Evolutionary conservation across 768 basidiomycete genomes (phyloP).

Genomic region (Amanita phalloides): DNA sequence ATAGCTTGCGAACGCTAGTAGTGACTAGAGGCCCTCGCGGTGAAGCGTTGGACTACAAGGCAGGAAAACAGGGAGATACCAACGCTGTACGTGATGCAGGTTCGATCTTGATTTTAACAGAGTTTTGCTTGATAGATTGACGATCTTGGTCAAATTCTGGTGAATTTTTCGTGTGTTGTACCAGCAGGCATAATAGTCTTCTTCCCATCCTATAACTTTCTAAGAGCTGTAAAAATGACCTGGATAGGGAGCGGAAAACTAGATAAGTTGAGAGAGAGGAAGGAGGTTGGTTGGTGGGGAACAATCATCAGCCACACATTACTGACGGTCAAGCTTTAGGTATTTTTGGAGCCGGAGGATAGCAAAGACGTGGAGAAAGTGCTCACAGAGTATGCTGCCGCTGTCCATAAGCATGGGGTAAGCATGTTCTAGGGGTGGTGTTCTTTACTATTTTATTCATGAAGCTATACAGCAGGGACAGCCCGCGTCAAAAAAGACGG

Average conservation of each 20-base stretch:
- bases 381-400: constrained; percentile 60
- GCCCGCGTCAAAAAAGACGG: constrained; percentile 28
- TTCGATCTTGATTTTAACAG: background rate
- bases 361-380: constrained; percentile 61
- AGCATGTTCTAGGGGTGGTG: background rate
- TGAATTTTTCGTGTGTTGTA: constrained; percentile 70
- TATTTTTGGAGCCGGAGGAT: constrained; percentile 85
- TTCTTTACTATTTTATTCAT: background rate
- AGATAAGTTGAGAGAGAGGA: constrained; percentile 54
- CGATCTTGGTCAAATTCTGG: constrained; percentile 75
- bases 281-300: constrained; percentile 40
- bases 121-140: constrained; percentile 37
- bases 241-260: constrained; percentile 62
- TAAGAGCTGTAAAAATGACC: constrained; percentile 49
- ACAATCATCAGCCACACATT: background rate
- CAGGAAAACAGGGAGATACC: constrained; percentile 56
- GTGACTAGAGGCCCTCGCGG: constrained; percentile 69
- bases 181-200: constrained; percentile 91
- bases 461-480: constrained; percentile 5
- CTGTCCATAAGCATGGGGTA: constrained; percentile 11
- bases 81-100: constrained; percentile 36
- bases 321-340: constrained; percentile 25
- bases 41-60: constrained; percentile 71
- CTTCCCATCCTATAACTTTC: constrained; percentile 83
- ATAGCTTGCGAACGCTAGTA: constrained; percentile 69